phyloP scores from a whole-genome alignment of 495 filamentous ascomycete genomes.

The Extremus antarcticus region DNA sequence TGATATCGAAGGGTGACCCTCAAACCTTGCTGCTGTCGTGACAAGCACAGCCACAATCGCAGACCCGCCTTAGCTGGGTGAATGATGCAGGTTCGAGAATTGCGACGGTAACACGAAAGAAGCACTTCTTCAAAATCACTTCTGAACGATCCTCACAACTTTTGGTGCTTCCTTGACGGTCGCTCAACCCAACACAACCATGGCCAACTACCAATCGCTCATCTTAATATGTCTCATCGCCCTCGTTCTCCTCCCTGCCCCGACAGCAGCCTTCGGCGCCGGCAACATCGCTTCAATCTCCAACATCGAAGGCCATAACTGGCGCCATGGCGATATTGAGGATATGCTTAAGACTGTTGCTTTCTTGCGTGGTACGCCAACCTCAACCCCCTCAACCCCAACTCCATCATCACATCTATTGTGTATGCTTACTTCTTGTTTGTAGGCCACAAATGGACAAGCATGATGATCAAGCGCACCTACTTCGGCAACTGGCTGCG shows the following conservation, averaged over 20 bases:
- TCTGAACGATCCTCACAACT: no score
- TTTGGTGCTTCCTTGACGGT: no score
- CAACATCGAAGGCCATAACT: slow-evolving; percentile 87
- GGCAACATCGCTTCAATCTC: slow-evolving; percentile 94
- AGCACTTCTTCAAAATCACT: no score
- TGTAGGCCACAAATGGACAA: slow-evolving; percentile 82
- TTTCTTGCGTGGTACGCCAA: slow-evolving; percentile 46
- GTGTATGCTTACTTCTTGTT: neutral
- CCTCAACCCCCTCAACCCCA: neutral
- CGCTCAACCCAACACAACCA: no score
- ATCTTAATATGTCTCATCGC: slow-evolving; percentile 22
- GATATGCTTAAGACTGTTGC: slow-evolving; percentile 84
- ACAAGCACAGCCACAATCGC: no score
- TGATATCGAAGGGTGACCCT: no score
- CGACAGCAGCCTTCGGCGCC: slow-evolving; percentile 73
- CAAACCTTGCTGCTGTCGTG: no score
- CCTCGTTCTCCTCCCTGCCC: slow-evolving; percentile 50
- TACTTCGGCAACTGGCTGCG: slow-evolving; percentile 57
- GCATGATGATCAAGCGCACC: slow-evolving; percentile 74
- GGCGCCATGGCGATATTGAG: slow-evolving; percentile 89
- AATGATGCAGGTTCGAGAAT: no score
- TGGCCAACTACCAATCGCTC: slow-evolving; percentile 1
- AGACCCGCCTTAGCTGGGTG: no score
- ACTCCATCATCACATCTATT: no score
- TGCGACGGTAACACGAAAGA: no score